Evolutionary conservation across 2,329 filamentous ascomycete species (phyloP).

Genomic region (Drechslerella coelobrocha): DNA sequence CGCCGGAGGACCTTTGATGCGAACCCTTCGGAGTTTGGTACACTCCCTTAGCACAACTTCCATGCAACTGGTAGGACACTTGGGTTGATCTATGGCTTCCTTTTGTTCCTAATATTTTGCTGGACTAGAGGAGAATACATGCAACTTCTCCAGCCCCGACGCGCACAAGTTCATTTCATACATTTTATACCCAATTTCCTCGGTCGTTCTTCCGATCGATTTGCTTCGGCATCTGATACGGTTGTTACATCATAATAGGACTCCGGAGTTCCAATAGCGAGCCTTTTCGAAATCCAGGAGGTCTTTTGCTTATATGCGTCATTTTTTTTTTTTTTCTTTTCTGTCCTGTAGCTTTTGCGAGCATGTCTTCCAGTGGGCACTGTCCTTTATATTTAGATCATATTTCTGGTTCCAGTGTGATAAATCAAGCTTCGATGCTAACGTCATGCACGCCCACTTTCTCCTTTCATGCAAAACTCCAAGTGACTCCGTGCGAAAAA

Average conservation of each 20-base stretch:
- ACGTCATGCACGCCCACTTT: not conserved
- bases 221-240: not conserved
- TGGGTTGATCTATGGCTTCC: not conserved
- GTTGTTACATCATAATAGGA: not conserved
- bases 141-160: not conserved
- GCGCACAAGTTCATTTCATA: not conserved
- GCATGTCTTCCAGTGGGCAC: conserved; percentile 38
- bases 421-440: not conserved
- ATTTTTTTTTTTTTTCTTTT: conserved; percentile 16
- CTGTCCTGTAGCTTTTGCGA: conserved; percentile 46
- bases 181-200: conserved; percentile 20
- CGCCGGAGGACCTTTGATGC: conserved; percentile 51
- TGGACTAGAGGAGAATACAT: not conserved
- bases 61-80: not conserved
- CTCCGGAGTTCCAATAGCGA: not conserved
- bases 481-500: not conserved
- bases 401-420: not conserved
- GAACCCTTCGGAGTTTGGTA: not conserved
- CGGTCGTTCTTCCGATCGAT: not conserved
- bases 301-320: not conserved
- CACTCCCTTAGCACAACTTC: not conserved
- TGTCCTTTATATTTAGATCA: not conserved
- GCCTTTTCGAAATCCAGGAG: not conserved
- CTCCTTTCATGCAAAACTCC: not conserved
- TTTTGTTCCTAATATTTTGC: conserved; percentile 1